Percentiles rank a stretch among this genome's conserved stretches.
Conservation (phyloP, 2,329 filamentous ascomycete genomes). For the Pyrenophora seminiperda region DNA sequence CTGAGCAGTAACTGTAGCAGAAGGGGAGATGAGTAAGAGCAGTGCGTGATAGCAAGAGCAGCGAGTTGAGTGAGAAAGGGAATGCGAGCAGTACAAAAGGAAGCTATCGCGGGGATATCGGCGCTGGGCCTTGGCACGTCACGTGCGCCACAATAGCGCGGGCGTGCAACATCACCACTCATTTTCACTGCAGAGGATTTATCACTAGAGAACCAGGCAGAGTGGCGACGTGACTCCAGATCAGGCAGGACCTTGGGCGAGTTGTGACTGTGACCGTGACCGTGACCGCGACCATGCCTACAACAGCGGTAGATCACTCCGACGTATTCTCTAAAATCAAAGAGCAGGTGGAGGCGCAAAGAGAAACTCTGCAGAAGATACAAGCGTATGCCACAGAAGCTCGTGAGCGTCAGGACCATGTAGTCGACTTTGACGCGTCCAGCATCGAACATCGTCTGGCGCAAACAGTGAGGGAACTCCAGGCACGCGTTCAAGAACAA, state of each 20-base stretch:
- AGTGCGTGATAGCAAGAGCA: conserved; percentile 20
- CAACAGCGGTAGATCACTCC: conserved; percentile 3
- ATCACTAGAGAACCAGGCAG: no score
- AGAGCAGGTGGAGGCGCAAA: conserved; percentile 19
- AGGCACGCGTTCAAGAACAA: conserved; percentile 57
- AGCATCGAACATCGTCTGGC: conserved; percentile 64
- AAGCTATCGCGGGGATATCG: conserved; percentile 24
- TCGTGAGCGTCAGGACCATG: conserved; percentile 29
- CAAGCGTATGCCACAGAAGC: conserved; percentile 34
- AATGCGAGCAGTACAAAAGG: conserved; percentile 22
- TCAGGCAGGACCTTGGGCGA: no score
- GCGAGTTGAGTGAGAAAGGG: conserved; percentile 24
- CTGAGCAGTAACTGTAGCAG: conserved; percentile 22
- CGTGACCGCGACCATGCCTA: conserved; percentile 8
- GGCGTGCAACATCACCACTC: no score
- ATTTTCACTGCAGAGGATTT: no score
- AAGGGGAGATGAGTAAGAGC: conserved; percentile 28
- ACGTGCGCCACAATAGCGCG: conserved; percentile 15
- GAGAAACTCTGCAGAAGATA: conserved; percentile 31
- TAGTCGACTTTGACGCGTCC: conserved; percentile 47
- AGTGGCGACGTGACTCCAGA: no score
- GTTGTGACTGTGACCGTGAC: conserved; percentile 4
- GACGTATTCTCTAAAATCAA: background rate
- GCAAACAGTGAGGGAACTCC: conserved; percentile 70
- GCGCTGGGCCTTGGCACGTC: conserved; percentile 26